Percentiles rank a stretch among this genome's conserved stretches.
phyloP scores from a whole-genome alignment of 345 rosid species.

The Eucalyptus curtisii region DNA sequence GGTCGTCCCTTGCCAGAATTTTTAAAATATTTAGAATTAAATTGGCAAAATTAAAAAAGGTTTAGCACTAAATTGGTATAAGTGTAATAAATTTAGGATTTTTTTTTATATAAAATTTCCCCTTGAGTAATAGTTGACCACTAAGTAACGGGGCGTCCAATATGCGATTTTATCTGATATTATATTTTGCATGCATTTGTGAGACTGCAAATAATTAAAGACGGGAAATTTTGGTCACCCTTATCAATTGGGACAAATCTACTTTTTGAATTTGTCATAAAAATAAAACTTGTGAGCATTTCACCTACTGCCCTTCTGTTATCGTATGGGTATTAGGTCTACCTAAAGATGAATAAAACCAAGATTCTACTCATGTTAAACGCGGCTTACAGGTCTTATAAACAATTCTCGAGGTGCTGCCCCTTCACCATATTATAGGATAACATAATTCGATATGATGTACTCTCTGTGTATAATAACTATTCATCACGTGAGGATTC shows the following conservation, averaged over 20 bases:
- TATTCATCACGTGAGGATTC: background rate
- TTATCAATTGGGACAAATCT: background rate
- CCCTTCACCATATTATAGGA: background rate
- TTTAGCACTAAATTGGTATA: accelerated
- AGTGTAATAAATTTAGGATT: too few relatives aligned
- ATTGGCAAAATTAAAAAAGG: accelerated
- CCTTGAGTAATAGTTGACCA: background rate
- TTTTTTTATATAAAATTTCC: too few relatives aligned
- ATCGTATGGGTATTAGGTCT: background rate
- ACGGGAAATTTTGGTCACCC: background rate
- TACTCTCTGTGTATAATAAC: background rate
- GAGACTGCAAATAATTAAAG: background rate
- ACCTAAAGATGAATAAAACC: background rate
- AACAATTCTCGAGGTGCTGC: background rate
- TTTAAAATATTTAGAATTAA: too few relatives aligned
- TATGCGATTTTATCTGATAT: background rate
- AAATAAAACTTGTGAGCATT: background rate
- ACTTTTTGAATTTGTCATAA: background rate
- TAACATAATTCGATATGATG: background rate
- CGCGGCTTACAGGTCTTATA: background rate
- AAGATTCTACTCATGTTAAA: background rate
- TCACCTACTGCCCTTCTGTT: background rate
- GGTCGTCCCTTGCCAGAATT: background rate
- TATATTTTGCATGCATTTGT: background rate
- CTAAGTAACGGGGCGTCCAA: accelerated